phyloP scores from a whole-genome alignment of 2,329 filamentous ascomycete species.

The Colletotrichum orchidophilum region DNA sequence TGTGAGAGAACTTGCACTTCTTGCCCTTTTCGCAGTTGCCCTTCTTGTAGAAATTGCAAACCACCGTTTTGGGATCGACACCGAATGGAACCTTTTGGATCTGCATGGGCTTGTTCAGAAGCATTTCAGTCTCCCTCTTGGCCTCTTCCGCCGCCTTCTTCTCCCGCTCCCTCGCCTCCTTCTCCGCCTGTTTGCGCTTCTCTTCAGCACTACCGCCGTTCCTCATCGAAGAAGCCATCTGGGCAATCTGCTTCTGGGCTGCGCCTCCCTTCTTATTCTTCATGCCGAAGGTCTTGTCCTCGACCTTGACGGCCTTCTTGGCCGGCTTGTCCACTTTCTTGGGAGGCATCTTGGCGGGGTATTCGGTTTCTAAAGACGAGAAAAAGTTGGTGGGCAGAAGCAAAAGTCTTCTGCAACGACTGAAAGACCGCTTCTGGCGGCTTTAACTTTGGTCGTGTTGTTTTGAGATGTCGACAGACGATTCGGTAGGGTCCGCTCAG shows the following conservation, averaged over 20 bases:
- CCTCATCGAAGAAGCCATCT: conserved; percentile 78
- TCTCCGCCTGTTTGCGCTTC: conserved; percentile 80
- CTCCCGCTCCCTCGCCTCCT: conserved; percentile 78
- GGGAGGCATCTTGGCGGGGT: conserved; percentile 72
- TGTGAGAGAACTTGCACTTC: conserved; percentile 98
- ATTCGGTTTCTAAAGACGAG: conserved; percentile 26
- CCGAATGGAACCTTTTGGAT: conserved; percentile 98
- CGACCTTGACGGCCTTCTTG: conserved; percentile 73
- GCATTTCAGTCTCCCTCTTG: conserved; percentile 78
- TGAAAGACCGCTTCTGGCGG: background rate
- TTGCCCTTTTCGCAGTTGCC: conserved; percentile 96
- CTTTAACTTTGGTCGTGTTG: background rate
- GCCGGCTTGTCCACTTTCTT: conserved; percentile 65
- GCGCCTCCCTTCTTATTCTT: conserved; percentile 98
- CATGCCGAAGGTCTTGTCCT: conserved; percentile 99
- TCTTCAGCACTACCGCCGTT: conserved; percentile 84
- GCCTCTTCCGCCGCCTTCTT: conserved; percentile 91
- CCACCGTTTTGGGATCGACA: conserved; percentile 95
- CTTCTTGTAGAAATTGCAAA: conserved; percentile 98
- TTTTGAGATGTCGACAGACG: conserved; percentile 9
- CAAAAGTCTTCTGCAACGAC: conserved; percentile 6
- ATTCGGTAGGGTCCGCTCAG: conserved; percentile 7
- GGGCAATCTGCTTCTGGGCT: conserved; percentile 90
- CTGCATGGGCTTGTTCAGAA: conserved; percentile 92
- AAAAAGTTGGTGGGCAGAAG: conserved; percentile 1